Evolutionary conservation across 1,139 yeast species (phyloP), one percentile per base, ranked within the genome.

Genomic region (Suhomyces bribrorum): DNA sequence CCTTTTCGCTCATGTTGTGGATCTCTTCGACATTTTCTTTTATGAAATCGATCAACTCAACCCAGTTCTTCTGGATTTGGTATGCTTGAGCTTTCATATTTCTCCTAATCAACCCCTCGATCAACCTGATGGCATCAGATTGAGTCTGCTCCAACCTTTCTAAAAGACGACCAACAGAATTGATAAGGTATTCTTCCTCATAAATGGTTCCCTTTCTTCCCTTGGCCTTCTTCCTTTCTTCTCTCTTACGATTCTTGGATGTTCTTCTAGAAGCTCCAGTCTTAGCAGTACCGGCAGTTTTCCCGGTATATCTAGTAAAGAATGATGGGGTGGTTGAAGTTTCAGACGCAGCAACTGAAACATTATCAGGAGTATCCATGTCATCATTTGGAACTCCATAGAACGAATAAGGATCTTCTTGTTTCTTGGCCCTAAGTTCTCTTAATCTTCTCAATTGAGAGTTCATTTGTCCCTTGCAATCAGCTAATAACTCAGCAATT

Each of bases 161-260:
- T 34, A 89, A 67, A 56, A 94, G 73, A 55, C 99, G 79, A 5
- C 95, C 95, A 48, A 88, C 82, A 2, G 97, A 89, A 51, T 77
- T 80, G 41, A 92, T 83, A 43, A 94, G 77, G 59, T 94, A 94
- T 60, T 92, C 98, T 58, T 94, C 98, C 62, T 92, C 98, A 56
- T 92, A 92, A 14, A 92, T 86, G 4, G 97, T 90, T 29, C 97
- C 97, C 68, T 92, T 92, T 69, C 95, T 87, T 43, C 98, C 98
- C 53, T 96, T 81, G 1, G 98, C 99, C 46, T 82, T 78, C 67
- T 94, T 94, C 54, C 98, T 81, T 60, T 92, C 98, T 62, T 92
- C 97, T 52, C 98, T 79, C 61, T 96, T 87, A 47, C 82, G 79
- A 62, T 90, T 92, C 65, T 92, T 94, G 7, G 95, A 77, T 0